These are phyloP conservation scores for Ganoderma resinaceum DNA, from an alignment of 1,284 basidiomycete genomes.

Conservation along the genomic window DNA sequence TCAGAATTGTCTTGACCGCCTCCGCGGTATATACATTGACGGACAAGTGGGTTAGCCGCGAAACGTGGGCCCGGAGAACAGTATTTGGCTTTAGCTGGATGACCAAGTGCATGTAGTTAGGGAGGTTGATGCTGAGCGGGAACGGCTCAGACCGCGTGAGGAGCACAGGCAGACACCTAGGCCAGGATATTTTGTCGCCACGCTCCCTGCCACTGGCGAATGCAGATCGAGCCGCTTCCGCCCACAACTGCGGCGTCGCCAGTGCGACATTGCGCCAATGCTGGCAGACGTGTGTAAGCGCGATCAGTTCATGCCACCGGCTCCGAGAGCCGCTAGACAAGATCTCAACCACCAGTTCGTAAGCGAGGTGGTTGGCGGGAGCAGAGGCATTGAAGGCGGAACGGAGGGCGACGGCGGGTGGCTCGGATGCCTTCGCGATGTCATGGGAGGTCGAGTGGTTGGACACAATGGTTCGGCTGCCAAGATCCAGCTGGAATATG, in stretches of 20 bases:
- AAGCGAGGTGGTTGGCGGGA: not conserved
- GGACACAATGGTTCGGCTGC: too few species aligned
- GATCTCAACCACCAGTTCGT: not conserved
- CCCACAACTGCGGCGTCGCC: constrained; percentile 16
- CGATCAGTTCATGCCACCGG: not conserved
- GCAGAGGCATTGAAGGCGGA: not conserved
- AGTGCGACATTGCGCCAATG: constrained; percentile 11
- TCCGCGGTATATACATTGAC: not conserved
- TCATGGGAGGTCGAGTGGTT: not conserved
- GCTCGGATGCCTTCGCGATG: not conserved
- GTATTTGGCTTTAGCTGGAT: not conserved
- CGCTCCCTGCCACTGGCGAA: too few species aligned
- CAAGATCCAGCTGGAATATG: too few species aligned
- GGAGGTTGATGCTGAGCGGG: not conserved
- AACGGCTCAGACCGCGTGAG: not conserved
- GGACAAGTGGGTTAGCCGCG: not conserved
- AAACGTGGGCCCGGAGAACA: not conserved
- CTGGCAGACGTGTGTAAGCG: constrained; percentile 14
- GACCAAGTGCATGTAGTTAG: too few species aligned
- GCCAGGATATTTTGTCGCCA: not conserved
- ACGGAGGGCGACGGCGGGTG: not conserved
- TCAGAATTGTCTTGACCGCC: not conserved
- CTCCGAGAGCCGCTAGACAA: not conserved
- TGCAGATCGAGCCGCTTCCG: not conserved
- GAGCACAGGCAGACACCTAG: not conserved